Conservation (phyloP, 768 basidiomycete genomes). For the Pleurotus eryngii region DNA sequence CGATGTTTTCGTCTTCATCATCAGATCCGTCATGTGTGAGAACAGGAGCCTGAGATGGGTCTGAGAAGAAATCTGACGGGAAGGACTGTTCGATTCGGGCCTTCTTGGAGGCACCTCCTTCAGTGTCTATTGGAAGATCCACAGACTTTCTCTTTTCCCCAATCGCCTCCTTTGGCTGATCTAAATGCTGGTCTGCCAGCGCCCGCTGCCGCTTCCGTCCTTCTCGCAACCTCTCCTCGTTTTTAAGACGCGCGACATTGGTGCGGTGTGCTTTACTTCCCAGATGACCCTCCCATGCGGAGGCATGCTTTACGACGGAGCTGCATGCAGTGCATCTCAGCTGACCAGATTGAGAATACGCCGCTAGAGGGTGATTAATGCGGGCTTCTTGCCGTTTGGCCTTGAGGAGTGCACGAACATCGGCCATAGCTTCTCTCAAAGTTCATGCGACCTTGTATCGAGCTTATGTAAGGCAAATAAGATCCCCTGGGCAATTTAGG, state of each 20-base stretch:
- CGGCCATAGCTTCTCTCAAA: conserved; percentile 48
- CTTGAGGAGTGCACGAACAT: conserved; percentile 76
- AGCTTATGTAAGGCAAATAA: not conserved
- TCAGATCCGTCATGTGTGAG: conserved; percentile 34
- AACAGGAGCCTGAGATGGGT: conserved; percentile 52
- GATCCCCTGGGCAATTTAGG: too few species aligned
- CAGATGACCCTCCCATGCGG: conserved; percentile 86
- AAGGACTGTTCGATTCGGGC: conserved; percentile 39
- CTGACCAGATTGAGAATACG: conserved; percentile 64
- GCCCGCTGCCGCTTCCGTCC: conserved; percentile 29
- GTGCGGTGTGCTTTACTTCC: conserved; percentile 78
- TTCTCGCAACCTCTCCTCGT: conserved; percentile 46
- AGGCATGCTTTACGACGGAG: conserved; percentile 64
- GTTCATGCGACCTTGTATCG: not conserved
- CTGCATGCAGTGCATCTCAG: conserved; percentile 68
- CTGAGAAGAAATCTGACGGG: conserved; percentile 80
- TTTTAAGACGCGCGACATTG: conserved; percentile 55
- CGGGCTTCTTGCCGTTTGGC: conserved; percentile 78
- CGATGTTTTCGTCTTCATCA: conserved; percentile 36
- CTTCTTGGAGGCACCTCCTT: conserved; percentile 23
- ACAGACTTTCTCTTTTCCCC: conserved; percentile 34
- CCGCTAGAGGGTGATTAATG: conserved; percentile 69
- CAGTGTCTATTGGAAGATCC: conserved; percentile 19
- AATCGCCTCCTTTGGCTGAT: conserved; percentile 25
- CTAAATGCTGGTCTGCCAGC: conserved; percentile 28